phyloP scores from a whole-genome alignment of 2,329 filamentous ascomycete species.

The Trichoderma sp. region DNA sequence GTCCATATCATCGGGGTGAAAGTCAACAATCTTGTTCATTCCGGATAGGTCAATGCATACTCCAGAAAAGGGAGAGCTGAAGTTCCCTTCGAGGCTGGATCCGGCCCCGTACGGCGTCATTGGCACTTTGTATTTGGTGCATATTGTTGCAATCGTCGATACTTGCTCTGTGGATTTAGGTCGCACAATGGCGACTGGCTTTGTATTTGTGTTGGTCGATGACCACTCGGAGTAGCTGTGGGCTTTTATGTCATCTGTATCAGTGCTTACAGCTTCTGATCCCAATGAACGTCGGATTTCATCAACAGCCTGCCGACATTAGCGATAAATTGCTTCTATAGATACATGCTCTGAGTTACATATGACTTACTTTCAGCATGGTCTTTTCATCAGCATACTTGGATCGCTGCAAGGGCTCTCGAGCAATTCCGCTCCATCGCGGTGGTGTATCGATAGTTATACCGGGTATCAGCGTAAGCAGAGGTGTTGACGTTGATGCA shows the following conservation, averaged over 20 bases:
- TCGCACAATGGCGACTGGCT: slow-evolving; percentile 68
- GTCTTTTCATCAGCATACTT: slow-evolving; percentile 35
- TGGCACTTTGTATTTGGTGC: slow-evolving; percentile 64
- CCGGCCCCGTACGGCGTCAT: slow-evolving; percentile 79
- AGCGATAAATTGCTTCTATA: background rate
- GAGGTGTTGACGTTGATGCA: slow-evolving; percentile 1
- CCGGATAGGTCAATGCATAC: slow-evolving; percentile 70
- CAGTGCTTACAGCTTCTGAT: slow-evolving; percentile 63
- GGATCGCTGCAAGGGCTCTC: background rate
- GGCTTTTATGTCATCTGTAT: slow-evolving; percentile 64
- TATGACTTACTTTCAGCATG: slow-evolving; percentile 32
- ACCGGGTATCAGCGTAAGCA: background rate
- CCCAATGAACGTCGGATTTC: slow-evolving; percentile 43
- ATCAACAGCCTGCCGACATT: slow-evolving; percentile 29
- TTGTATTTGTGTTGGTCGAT: slow-evolving; percentile 64
- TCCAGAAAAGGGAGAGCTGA: slow-evolving; percentile 67
- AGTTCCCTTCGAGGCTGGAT: slow-evolving; percentile 72
- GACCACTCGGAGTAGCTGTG: slow-evolving; percentile 76
- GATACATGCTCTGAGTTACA: background rate
- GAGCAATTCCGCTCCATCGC: slow-evolving; percentile 29
- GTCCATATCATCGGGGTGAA: slow-evolving; percentile 72
- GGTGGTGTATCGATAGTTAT: background rate
- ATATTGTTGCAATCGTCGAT: slow-evolving; percentile 63
- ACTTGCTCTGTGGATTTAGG: slow-evolving; percentile 68
- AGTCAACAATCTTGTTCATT: slow-evolving; percentile 68